phyloP scores from a whole-genome alignment of 345 rosid species.

The Theobroma cacao region DNA sequence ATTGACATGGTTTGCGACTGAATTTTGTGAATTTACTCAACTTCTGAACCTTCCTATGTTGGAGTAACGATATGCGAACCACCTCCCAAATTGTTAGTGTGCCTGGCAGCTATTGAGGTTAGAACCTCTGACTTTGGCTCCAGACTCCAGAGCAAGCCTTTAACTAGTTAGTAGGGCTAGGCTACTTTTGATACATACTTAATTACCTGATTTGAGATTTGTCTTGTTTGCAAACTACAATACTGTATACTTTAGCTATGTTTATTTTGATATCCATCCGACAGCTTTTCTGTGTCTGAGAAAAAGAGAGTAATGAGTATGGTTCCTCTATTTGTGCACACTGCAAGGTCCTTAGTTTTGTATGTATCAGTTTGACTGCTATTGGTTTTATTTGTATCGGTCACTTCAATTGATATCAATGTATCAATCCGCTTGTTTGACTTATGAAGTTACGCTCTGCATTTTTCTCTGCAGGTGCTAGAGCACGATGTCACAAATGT shows the following conservation, averaged over 20 bases:
- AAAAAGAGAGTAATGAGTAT: not conserved
- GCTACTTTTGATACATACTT: not conserved
- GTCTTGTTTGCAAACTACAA: not conserved
- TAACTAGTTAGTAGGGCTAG: not conserved
- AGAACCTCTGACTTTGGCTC: not conserved
- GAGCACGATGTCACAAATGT: conserved; percentile 69
- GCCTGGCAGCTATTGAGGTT: not conserved
- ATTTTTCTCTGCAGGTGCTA: conserved; percentile 55
- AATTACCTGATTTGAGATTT: not conserved
- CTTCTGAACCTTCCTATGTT: not conserved
- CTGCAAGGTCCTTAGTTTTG: not conserved
- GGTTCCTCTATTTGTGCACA: not conserved
- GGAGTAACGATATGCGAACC: not conserved
- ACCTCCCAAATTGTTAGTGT: not conserved
- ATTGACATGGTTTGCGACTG: not conserved
- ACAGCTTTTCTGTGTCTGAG: not conserved
- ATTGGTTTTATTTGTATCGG: not conserved
- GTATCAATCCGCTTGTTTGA: not conserved
- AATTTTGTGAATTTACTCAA: not conserved
- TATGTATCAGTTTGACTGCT: not conserved
- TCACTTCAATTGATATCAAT: not conserved
- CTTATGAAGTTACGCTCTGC: not conserved
- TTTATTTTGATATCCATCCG: not conserved
- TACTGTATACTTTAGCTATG: not conserved
- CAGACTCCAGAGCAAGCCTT: not conserved